Base-by-base conservation (phyloP, 805 yeast genomes). In the Zygosaccharomyces lentus region DNA sequence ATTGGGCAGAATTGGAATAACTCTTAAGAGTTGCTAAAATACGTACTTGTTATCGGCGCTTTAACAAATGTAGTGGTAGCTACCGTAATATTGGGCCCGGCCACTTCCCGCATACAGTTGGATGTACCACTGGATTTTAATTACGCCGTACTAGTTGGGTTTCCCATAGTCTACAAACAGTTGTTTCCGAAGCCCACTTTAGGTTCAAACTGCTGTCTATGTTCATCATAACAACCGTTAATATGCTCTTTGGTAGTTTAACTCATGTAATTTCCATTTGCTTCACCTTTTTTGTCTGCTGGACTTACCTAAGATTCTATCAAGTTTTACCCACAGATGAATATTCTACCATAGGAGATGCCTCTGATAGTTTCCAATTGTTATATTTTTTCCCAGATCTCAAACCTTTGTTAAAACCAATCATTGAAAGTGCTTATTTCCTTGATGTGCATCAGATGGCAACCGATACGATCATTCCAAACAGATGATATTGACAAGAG, bases 361-460 rank as follows among this genome's bases (percentile, higher is more conserved):
- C 96, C 0, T 82, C 93, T 0, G 96, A 90, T 54, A 84, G 91
- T 1, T 90, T 90, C 70, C 81, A 86, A 45, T 73, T 90, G 51
- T 81, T 82, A 26, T 83, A 84, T 56, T 87, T 90, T 62, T 90
- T 90, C 78, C 97, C 97, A 0, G 79, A 73, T 39, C 61, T 76
- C 2, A 78, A 79, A 45, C 76, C 79, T 2, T 51, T 74, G 21
- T 61, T 87, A 39, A 69, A 71, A 27, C 78, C 80, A 1, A 55
- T 81, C 0, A 81, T 82, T 49, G 63, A 76, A 35, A 61, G 58
- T 4, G 46, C 67, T 19, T 78, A 72, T 53, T 65, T 65, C 68
- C 43, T 29, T 71, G 1, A 49, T 73, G 16, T 51, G 57, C 30
- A 67, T 66, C 2, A 66, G 66, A 34, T 53, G 81, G 15, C 77